Conservation (phyloP, 2,329 filamentous ascomycete genomes). For the Claviceps pazoutovae region DNA sequence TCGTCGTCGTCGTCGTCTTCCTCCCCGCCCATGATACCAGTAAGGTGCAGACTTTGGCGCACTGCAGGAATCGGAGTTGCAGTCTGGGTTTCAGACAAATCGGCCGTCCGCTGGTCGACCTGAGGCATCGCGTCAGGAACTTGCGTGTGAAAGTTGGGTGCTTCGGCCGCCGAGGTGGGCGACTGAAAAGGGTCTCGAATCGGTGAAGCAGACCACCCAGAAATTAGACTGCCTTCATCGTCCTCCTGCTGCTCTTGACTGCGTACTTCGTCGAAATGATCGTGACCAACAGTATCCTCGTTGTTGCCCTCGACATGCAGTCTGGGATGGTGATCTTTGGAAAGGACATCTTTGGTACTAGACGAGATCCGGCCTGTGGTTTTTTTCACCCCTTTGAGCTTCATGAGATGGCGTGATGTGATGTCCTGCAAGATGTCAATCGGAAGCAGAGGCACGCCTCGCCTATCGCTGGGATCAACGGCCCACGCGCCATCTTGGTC, state of each 20-base stretch:
- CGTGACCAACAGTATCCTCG: not conserved
- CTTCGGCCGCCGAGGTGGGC: not conserved
- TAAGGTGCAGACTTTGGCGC: not conserved
- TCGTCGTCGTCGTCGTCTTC: conserved; percentile 7
- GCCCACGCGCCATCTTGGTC: conserved; percentile 24
- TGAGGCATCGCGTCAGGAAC: conserved; percentile 14
- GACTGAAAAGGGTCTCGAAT: not conserved
- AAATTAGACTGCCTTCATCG: not conserved
- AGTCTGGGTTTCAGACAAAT: not conserved
- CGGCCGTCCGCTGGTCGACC: not conserved
- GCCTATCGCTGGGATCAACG: conserved; percentile 11
- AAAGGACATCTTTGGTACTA: not conserved
- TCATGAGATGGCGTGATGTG: conserved; percentile 11
- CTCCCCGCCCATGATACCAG: not conserved
- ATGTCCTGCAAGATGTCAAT: conserved; percentile 20
- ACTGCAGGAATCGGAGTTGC: not conserved
- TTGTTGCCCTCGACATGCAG: not conserved
- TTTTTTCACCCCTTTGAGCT: conserved; percentile 1
- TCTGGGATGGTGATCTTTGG: not conserved
- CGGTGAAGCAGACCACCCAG: conserved; percentile 13
- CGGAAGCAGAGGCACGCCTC: conserved; percentile 21
- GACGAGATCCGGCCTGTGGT: not conserved
- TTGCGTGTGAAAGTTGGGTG: conserved; percentile 8
- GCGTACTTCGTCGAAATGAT: not conserved
- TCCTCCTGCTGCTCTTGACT: not conserved